phyloP scores from a whole-genome alignment of 257 asterid genomes.

The Solanum ahanhuiri region DNA sequence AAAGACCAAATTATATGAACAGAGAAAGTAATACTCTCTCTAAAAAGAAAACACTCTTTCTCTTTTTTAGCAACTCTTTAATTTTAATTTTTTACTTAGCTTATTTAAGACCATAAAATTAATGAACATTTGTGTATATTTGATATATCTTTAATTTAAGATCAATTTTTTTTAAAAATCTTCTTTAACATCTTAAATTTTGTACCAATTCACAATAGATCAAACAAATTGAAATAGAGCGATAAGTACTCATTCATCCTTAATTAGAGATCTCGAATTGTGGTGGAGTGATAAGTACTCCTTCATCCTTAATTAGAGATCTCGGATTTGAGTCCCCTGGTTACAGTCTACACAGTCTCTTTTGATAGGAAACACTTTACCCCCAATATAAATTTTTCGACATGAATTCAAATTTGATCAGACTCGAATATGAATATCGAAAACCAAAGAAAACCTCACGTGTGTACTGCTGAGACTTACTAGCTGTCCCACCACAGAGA shows the following conservation, averaged over 20 bases:
- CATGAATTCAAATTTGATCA: too few species aligned
- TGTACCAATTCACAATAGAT: neutral
- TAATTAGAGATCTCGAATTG: too few species aligned
- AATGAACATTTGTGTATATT: too few species aligned
- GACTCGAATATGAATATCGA: accelerated
- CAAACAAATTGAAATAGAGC: neutral
- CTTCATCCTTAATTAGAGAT: neutral
- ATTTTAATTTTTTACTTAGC: too few species aligned
- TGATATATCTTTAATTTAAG: too few species aligned
- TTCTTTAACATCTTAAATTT: neutral
- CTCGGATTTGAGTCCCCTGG: neutral
- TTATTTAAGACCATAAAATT: neutral
- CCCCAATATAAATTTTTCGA: too few species aligned
- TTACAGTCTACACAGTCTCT: too few species aligned
- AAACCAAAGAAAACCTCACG: neutral
- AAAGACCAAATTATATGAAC: neutral
- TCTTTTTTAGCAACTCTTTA: too few species aligned
- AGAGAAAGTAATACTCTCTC: neutral
- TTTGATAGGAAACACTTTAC: too few species aligned
- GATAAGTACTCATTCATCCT: too few species aligned
- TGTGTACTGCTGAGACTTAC: neutral
- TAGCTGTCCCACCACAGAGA: neutral
- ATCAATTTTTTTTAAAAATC: too few species aligned
- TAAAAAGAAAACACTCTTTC: neutral
- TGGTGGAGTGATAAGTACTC: too few species aligned